phyloP scores from a whole-genome alignment of 2,329 filamentous ascomycete genomes.

The Hypoxylon sp. region DNA sequence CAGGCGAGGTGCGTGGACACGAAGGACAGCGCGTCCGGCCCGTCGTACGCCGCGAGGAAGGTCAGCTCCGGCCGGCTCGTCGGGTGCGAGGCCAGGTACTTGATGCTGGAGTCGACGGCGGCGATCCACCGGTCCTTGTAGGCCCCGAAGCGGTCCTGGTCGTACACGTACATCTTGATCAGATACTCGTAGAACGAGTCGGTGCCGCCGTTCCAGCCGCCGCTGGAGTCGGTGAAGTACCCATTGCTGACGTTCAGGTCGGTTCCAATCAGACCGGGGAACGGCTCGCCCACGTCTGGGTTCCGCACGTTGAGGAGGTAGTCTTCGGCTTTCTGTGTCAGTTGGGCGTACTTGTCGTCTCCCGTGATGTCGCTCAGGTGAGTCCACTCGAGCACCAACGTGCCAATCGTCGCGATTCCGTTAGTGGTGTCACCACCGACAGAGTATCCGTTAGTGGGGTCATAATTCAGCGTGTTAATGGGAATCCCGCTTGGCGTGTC shows the following conservation, averaged over 20 bases:
- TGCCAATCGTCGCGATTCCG: slow-evolving; percentile 79
- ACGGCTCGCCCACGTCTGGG: slow-evolving; percentile 68
- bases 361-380: slow-evolving; percentile 79
- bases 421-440: slow-evolving; percentile 65
- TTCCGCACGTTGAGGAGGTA: slow-evolving; percentile 75
- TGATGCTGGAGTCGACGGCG: slow-evolving; percentile 79
- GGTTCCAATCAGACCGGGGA: slow-evolving; percentile 78
- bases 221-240: slow-evolving; percentile 69
- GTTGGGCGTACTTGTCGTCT: slow-evolving; percentile 68
- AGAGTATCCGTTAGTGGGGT: slow-evolving; percentile 54
- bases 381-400: slow-evolving; percentile 85
- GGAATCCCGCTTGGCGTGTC: slow-evolving; percentile 79
- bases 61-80: slow-evolving; percentile 73
- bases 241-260: slow-evolving; percentile 72
- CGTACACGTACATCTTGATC: slow-evolving; percentile 90
- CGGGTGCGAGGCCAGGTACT: slow-evolving; percentile 75
- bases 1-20: slow-evolving; percentile 71
- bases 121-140: slow-evolving; percentile 80
- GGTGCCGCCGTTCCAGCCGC: slow-evolving; percentile 79
- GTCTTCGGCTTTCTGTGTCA: slow-evolving; percentile 73
- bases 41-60: slow-evolving; percentile 69
- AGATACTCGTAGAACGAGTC: slow-evolving; percentile 92
- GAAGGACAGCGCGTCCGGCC: slow-evolving; percentile 49
- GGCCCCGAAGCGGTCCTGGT: slow-evolving; percentile 65
- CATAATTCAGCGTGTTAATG: slow-evolving; percentile 71